Conservation (phyloP, 2,329 filamentous ascomycete species). For the Diaporthe caulivora region DNA sequence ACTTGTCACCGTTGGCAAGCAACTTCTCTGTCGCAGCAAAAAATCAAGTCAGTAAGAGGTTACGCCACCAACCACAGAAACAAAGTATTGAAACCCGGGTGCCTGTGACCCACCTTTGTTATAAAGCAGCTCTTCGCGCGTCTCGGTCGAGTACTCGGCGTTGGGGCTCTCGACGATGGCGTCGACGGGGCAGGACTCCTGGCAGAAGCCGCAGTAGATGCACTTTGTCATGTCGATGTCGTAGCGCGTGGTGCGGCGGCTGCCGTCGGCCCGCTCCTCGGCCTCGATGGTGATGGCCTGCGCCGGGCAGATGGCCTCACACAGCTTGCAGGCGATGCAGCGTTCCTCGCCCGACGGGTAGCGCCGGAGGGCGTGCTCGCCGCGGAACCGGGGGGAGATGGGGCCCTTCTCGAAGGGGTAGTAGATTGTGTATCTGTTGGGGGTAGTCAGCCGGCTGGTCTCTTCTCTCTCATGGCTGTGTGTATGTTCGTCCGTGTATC, state of each 20-base stretch:
- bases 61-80: neutral
- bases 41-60: constrained; percentile 42
- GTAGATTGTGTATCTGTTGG: constrained; percentile 90
- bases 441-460: constrained; percentile 10
- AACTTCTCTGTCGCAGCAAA: constrained; percentile 74
- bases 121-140: constrained; percentile 93
- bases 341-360: constrained; percentile 98
- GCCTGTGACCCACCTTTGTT: constrained; percentile 80
- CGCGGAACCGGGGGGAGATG: constrained; percentile 97
- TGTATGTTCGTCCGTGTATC: neutral
- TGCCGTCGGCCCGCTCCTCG: constrained; percentile 96
- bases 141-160: constrained; percentile 74
- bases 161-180: constrained; percentile 80
- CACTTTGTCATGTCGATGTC: constrained; percentile 99
- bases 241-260: constrained; percentile 94
- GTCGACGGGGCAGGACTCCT: constrained; percentile 98
- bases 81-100: neutral
- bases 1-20: constrained; percentile 90
- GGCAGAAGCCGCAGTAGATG: constrained; percentile 99
- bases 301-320: constrained; percentile 97
- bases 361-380: constrained; percentile 94
- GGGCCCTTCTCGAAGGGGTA: constrained; percentile 99
- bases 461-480: neutral
- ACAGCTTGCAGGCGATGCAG: constrained; percentile 99
- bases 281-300: constrained; percentile 99